phyloP scores from a whole-genome alignment of 257 asterid genomes.

The Ocimum tenuiflorum region DNA sequence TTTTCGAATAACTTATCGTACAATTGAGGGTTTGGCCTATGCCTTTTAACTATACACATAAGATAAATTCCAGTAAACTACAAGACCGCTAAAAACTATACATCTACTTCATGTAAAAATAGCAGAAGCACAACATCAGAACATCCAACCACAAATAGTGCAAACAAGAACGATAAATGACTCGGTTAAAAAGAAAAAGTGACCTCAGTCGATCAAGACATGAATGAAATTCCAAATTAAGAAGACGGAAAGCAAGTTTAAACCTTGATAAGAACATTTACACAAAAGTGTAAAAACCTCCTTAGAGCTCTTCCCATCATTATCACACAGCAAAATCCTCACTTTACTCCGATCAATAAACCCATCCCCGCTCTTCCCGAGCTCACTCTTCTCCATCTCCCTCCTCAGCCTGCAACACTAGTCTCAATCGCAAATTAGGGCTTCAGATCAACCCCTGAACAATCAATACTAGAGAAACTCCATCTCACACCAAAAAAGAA shows the following conservation, averaged over 20 bases:
- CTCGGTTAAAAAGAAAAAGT: neutral
- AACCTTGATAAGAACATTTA: slow-evolving; percentile 90
- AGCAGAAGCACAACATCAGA: neutral
- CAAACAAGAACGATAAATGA: neutral
- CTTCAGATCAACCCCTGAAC: slow-evolving; percentile 12
- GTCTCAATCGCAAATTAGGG: slow-evolving; percentile 13
- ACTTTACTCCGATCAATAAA: slow-evolving; percentile 87
- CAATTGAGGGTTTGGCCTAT: too few relatives aligned
- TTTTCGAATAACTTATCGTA: too few relatives aligned
- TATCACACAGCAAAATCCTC: slow-evolving; percentile 83
- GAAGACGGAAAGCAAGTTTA: neutral
- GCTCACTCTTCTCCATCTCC: slow-evolving; percentile 46
- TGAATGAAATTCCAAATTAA: neutral
- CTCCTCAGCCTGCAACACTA: slow-evolving; percentile 1
- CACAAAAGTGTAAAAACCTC: slow-evolving; percentile 69
- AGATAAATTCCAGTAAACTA: neutral
- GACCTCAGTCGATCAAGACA: neutral
- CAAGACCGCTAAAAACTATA: neutral
- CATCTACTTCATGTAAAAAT: neutral
- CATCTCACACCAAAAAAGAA: neutral
- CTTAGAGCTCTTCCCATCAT: slow-evolving; percentile 64
- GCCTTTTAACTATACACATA: neutral
- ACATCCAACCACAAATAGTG: neutral
- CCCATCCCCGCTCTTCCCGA: slow-evolving; percentile 64
- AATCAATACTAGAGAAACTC: slow-evolving; percentile 18